Conservation (phyloP, 2,329 filamentous ascomycete genomes). For the Exophiala mesophila region DNA sequence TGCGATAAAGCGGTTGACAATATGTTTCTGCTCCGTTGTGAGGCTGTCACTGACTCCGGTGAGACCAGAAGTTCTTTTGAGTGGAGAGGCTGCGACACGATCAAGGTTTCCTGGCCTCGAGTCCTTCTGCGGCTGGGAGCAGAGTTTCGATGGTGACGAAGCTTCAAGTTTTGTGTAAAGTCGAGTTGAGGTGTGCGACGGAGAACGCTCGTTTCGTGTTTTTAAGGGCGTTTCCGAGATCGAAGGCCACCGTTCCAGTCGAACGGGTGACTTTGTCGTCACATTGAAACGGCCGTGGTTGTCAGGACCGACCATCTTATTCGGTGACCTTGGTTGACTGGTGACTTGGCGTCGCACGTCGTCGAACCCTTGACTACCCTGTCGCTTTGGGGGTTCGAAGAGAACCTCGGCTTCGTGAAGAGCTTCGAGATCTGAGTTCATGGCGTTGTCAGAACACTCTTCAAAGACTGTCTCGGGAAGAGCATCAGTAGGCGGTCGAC, state of each 20-base stretch:
- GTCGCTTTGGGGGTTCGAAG: no score
- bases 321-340: no score
- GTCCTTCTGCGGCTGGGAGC: background rate
- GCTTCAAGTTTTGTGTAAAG: no score
- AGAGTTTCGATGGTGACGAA: constrained; percentile 5
- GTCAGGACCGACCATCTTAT: no score
- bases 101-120: background rate
- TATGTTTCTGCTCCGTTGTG: constrained; percentile 11
- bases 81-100: background rate
- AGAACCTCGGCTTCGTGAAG: background rate
- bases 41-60: constrained; percentile 1
- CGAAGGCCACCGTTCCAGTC: background rate
- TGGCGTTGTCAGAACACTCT: background rate
- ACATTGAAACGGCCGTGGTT: no score
- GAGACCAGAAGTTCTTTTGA: constrained; percentile 14
- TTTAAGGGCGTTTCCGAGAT: background rate
- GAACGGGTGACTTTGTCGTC: background rate
- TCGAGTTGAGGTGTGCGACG: no score
- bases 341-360: no score
- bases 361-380: no score
- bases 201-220: no score
- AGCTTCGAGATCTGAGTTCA: background rate
- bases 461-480: background rate
- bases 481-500: background rate
- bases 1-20: constrained; percentile 15